These are phyloP conservation scores for Parietichytrium sp. DNA, from an alignment of 108 stramenopile species.

Conservation along the genomic window DNA sequence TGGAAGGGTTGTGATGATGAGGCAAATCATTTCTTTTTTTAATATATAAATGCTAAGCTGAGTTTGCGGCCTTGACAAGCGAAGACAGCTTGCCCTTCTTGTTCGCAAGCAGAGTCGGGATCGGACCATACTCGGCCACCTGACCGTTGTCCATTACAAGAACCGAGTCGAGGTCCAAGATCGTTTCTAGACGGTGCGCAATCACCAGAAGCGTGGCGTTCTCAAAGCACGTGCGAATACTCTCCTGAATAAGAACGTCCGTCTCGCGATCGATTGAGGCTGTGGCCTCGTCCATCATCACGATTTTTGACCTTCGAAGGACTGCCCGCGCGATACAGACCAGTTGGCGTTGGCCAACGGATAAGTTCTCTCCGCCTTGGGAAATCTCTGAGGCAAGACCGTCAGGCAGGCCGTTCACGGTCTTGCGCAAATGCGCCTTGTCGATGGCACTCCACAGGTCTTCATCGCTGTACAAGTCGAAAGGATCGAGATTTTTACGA, in stretches of 20 bases:
- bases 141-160: conserved; percentile 81
- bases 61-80: conserved; percentile 51
- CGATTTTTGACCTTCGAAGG: conserved; percentile 49
- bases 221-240: conserved; percentile 63
- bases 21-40: no score
- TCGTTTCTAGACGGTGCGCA: conserved; percentile 90
- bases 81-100: conserved; percentile 40
- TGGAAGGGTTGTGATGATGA: no score
- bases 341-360: conserved; percentile 58
- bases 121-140: conserved; percentile 81
- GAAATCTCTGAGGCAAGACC: conserved; percentile 40
- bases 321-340: conserved; percentile 65
- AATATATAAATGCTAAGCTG: no score
- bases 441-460: conserved; percentile 67
- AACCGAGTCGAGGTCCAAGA: conserved; percentile 82
- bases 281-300: conserved; percentile 65
- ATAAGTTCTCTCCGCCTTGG: conserved; percentile 58
- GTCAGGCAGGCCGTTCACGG: conserved; percentile 48
- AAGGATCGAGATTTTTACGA: conserved; percentile 86
- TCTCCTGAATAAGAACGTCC: conserved; percentile 72
- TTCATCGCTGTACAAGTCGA: conserved; percentile 63
- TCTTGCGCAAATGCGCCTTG: conserved; percentile 75
- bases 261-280: conserved; percentile 54
- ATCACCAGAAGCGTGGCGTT: conserved; percentile 83
- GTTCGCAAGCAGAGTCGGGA: conserved; percentile 54